Percentiles rank a stretch among this genome's conserved stretches.
Conservation (phyloP, 2,329 filamentous ascomycete genomes). For the Biscogniauxia sp. region DNA sequence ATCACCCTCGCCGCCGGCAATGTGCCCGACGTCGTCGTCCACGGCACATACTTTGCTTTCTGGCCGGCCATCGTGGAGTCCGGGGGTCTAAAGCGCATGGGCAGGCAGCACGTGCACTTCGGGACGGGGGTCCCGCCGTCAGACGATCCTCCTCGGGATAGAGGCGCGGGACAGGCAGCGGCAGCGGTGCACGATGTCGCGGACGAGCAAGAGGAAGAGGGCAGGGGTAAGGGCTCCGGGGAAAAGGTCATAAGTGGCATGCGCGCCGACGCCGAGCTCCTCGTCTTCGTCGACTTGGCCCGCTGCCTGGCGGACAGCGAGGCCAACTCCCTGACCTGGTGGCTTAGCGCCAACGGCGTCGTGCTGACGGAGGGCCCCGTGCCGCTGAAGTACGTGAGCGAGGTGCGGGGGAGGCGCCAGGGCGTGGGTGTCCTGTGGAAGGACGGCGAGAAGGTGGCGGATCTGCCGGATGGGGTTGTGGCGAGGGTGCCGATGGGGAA, state of each 20-base stretch:
- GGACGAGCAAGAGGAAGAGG: constrained; percentile 9
- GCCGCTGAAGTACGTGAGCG: constrained; percentile 65
- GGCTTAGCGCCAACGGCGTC: constrained; percentile 75
- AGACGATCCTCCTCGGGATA: no score
- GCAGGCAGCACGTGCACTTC: constrained; percentile 86
- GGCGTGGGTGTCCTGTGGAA: constrained; percentile 67
- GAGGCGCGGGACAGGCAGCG: no score
- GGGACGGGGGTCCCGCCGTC: constrained; percentile 63
- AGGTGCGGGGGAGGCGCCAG: constrained; percentile 61
- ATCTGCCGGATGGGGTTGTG: constrained; percentile 62
- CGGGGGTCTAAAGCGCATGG: constrained; percentile 80
- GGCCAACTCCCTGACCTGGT: constrained; percentile 59
- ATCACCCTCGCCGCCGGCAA: constrained; percentile 58
- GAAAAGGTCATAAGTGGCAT: constrained; percentile 71
- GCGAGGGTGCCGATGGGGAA: constrained; percentile 48
- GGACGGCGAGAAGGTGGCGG: constrained; percentile 63
- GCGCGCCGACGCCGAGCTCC: constrained; percentile 70
- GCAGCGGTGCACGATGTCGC: constrained; percentile 7
- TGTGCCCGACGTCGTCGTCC: constrained; percentile 68
- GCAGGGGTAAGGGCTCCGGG: constrained; percentile 13
- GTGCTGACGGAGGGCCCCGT: constrained; percentile 67
- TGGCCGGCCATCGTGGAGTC: constrained; percentile 73
- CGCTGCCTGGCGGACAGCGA: constrained; percentile 59
- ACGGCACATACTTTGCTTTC: constrained; percentile 83
- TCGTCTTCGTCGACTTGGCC: constrained; percentile 74